A percentile compares a stretch with the other conserved stretches of the same genome.
Evolutionary conservation across 2,329 filamentous ascomycete genomes (phyloP).

Genomic region (Neofusicoccum sp.): DNA sequence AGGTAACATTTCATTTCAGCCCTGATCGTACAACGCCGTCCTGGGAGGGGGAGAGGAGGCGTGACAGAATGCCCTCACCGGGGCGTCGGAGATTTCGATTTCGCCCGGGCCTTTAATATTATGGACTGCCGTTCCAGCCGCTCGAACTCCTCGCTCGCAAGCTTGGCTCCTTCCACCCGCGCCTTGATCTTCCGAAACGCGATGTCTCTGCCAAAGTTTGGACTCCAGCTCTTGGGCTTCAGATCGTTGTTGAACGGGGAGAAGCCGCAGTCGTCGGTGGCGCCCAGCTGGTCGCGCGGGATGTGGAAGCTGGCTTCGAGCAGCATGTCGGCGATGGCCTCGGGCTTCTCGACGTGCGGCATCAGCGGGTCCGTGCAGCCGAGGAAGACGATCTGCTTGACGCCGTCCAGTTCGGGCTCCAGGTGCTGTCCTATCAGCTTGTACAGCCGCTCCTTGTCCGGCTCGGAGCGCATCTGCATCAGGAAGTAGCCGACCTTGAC

Average conservation of each 20-base stretch:
- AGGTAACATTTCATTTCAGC: neutral
- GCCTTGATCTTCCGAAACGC: slow-evolving; percentile 15
- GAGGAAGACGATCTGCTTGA: slow-evolving; percentile 5
- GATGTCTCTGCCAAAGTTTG: slow-evolving; percentile 13
- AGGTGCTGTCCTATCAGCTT: slow-evolving; percentile 10
- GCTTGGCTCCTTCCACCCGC: neutral
- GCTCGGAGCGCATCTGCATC: slow-evolving; percentile 16
- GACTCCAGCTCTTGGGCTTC: slow-evolving; percentile 18
- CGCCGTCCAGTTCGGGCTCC: slow-evolving; percentile 3
- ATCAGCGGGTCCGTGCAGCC: slow-evolving; percentile 9
- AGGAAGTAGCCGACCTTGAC: slow-evolving; percentile 15
- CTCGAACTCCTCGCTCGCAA: slow-evolving; percentile 16
- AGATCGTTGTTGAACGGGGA: slow-evolving; percentile 15
- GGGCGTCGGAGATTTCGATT: slow-evolving; percentile 11
- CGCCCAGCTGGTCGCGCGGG: slow-evolving; percentile 9
- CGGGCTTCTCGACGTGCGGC: slow-evolving; percentile 15
- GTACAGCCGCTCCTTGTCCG: slow-evolving; percentile 7
- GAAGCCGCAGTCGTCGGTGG: slow-evolving; percentile 17
- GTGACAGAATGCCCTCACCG: neutral
- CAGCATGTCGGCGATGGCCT: slow-evolving; percentile 9
- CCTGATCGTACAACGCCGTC: neutral
- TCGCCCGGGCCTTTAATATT: slow-evolving; percentile 4
- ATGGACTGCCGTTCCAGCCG: slow-evolving; percentile 11
- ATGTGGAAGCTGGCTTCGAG: slow-evolving; percentile 17
- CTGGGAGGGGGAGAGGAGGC: too few species aligned